Base-by-base conservation (phyloP, 208 protist genomes). In the Kentomonas sorsogonicus region DNA sequence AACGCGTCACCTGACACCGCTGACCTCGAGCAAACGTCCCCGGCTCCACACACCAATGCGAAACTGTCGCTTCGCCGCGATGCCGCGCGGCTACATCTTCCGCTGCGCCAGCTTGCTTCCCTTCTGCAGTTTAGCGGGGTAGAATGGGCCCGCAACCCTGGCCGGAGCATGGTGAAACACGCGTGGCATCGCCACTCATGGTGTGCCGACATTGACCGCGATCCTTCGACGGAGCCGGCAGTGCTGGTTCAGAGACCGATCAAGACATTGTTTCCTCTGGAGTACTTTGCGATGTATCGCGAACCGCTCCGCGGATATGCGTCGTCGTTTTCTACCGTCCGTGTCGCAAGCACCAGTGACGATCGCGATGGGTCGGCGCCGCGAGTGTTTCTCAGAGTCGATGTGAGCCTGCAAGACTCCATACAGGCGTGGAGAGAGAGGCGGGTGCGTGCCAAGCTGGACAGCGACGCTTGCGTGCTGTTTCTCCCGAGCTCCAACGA, bases 191-290 rank as follows among this genome's bases (percentile, higher is more conserved):
- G 31, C 0, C 51, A 38, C 40, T 43, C 81, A 57, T 83, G 65
- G 64, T 64, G 53, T 53, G 80, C 64, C 1, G 59, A 75, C 29
- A 5, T 81, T 0, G 27, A 63, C 27, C 11, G 20, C 1, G 70
- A 70, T 56, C 41, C 58, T 0, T 50, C 65, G 34, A 60, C 66
- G 13, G 46, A 63, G 18, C 60, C 47, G 20, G 46, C 45, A 23
- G 62, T 60, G 25, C 64, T 72, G 27, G 0, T 22, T 3, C 16
- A 72, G 22, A 54, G 64, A 23, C 74, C 74, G 13, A 53, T 86
- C 54, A 69, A 71, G 47, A 69, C 58, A 1, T 27, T 86, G 1
- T 75, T 74, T 30, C 66, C 61, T n/a, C 56, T 86, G 57, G 53
- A 66, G 46, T 51, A 27, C 3, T 23, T 77, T 23, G 53, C 75